These are phyloP conservation scores for Collybia sordida DNA, from an alignment of 768 basidiomycete genomes.

Conservation along the genomic window DNA sequence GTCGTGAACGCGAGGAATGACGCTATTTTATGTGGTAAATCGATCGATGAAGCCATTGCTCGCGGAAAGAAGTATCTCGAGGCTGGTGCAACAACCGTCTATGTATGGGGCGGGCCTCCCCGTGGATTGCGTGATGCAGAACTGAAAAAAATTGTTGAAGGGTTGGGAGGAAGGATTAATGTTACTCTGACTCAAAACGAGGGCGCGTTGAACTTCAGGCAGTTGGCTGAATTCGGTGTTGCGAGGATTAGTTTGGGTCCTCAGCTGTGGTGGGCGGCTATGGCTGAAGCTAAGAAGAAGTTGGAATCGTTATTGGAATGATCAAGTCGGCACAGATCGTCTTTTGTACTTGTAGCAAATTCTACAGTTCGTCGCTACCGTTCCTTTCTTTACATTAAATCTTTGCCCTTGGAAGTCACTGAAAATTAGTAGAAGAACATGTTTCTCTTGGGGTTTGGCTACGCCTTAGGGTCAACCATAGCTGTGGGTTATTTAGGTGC, in stretches of 20 bases:
- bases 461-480: too few relatives aligned
- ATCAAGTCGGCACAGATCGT: too few relatives aligned
- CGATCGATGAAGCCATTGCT: neutral
- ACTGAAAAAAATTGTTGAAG: neutral
- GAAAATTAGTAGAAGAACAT: too few relatives aligned
- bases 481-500: too few relatives aligned
- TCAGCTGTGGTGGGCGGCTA: neutral
- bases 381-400: too few relatives aligned
- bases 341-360: too few relatives aligned
- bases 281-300: neutral
- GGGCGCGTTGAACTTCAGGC: neutral
- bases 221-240: constrained; percentile 1
- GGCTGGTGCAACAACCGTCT: constrained; percentile 5
- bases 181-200: neutral
- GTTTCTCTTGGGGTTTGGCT: too few relatives aligned
- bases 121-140: neutral
- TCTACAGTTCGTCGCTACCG: too few relatives aligned
- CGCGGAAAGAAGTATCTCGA: constrained; percentile 3
- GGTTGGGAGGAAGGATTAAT: constrained; percentile 1
- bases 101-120: neutral
- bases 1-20: constrained; percentile 4
- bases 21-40: neutral
- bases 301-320: neutral
- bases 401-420: too few relatives aligned
- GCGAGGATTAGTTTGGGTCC: constrained; percentile 2